These are phyloP conservation scores for Pyronema omphalodes DNA, from an alignment of 495 filamentous ascomycete species.

Conservation along the genomic window DNA sequence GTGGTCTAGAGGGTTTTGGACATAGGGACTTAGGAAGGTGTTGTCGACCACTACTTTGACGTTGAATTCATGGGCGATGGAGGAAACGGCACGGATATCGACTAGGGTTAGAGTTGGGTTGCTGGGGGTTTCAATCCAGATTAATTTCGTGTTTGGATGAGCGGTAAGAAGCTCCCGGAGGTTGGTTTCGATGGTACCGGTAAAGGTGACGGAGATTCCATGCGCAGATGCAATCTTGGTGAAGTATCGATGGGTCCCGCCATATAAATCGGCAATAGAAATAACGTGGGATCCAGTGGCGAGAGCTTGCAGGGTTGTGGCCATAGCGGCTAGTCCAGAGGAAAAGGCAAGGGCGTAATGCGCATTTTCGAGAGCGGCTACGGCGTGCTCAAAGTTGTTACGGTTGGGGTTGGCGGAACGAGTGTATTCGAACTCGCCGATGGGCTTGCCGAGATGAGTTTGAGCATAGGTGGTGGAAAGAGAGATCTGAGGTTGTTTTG, in stretches of 20 bases:
- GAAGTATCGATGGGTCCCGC: constrained; percentile 96
- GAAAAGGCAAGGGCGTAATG: constrained; percentile 87
- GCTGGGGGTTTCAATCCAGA: constrained; percentile 92
- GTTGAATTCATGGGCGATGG: constrained; percentile 66
- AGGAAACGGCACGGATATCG: constrained; percentile 70
- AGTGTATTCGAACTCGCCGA: constrained; percentile 79
- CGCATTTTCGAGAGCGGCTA: constrained; percentile 82
- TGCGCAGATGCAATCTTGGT: constrained; percentile 92
- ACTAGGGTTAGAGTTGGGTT: constrained; percentile 88
- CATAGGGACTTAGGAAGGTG: constrained; percentile 88
- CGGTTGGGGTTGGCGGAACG: constrained; percentile 86
- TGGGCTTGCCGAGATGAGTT: constrained; percentile 60
- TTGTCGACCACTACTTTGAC: constrained; percentile 96
- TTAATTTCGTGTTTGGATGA: constrained; percentile 58
- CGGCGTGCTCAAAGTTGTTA: constrained; percentile 76
- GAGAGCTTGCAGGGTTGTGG: constrained; percentile 79
- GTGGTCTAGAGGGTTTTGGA: constrained; percentile 88
- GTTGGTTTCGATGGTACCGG: constrained; percentile 72
- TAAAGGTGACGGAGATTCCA: constrained; percentile 86
- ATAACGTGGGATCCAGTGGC: constrained; percentile 85
- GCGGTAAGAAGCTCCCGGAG: constrained; percentile 66
- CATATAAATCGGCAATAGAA: constrained; percentile 92
- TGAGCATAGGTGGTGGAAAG: constrained; percentile 90
- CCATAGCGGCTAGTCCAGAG: constrained; percentile 86
- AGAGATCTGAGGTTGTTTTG: constrained; percentile 44